Conservation (phyloP, 495 filamentous ascomycete species). For the Entonaema liquescens region DNA sequence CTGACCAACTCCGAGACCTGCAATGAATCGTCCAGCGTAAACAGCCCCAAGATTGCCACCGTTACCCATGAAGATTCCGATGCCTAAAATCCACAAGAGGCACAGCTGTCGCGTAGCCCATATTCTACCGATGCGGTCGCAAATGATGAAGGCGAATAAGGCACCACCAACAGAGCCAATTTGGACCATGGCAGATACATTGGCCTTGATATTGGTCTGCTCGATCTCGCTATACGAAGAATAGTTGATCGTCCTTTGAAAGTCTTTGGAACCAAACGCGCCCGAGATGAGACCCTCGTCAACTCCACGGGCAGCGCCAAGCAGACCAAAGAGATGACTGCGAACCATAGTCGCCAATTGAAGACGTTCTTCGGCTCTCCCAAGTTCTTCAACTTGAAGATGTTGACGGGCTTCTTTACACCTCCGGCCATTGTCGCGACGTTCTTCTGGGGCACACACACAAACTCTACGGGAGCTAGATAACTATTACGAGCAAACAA, state of each 20-base stretch:
- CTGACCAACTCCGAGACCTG: slow-evolving; percentile 72
- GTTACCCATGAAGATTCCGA: slow-evolving; percentile 72
- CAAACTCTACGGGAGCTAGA: not conserved
- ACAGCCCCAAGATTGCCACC: slow-evolving; percentile 68
- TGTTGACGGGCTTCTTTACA: slow-evolving; percentile 71
- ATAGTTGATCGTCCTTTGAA: slow-evolving; percentile 68
- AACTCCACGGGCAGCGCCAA: slow-evolving; percentile 75
- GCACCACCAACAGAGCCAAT: slow-evolving; percentile 73
- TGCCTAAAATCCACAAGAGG: slow-evolving; percentile 71
- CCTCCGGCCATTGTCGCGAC: slow-evolving; percentile 64
- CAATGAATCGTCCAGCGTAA: slow-evolving; percentile 73
- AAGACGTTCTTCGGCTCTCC: slow-evolving; percentile 66
- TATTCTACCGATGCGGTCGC: slow-evolving; percentile 72
- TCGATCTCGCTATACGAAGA: slow-evolving; percentile 60
- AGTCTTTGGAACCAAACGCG: slow-evolving; percentile 70
- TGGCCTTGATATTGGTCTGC: slow-evolving; percentile 69
- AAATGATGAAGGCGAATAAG: slow-evolving; percentile 71
- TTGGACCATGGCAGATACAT: slow-evolving; percentile 78
- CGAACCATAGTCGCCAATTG: slow-evolving; percentile 73
- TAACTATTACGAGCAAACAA: not conserved
- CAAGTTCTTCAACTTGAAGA: slow-evolving; percentile 66
- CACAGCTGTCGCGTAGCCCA: slow-evolving; percentile 76
- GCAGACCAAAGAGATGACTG: slow-evolving; percentile 73
- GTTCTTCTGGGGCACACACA: not conserved
- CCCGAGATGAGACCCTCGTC: slow-evolving; percentile 77